Percentiles rank a stretch among this genome's conserved stretches.
phyloP scores from a whole-genome alignment of 2,329 filamentous ascomycete genomes.

The Metarhizium album region DNA sequence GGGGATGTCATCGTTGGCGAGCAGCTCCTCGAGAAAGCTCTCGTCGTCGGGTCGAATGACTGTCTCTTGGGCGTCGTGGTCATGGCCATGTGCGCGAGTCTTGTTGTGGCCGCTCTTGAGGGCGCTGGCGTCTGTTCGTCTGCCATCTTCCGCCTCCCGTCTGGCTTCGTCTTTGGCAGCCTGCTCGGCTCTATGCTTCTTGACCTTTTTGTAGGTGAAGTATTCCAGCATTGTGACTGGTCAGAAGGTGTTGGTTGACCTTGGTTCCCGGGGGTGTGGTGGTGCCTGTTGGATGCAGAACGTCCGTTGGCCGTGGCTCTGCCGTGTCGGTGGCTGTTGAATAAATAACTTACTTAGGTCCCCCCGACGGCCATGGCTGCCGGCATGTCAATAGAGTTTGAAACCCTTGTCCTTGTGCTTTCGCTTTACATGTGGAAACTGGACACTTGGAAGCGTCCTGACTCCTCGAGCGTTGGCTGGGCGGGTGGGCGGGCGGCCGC shows the following conservation, averaged over 20 bases:
- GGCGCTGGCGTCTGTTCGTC: slow-evolving; percentile 8
- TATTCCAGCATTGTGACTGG: slow-evolving; percentile 50
- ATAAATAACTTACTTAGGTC: too few species aligned
- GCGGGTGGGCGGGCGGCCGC: slow-evolving; percentile 3
- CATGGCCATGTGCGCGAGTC: slow-evolving; percentile 4
- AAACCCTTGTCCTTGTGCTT: too few species aligned
- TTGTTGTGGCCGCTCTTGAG: slow-evolving; percentile 3
- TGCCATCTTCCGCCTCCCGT: slow-evolving; percentile 7
- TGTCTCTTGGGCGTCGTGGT: slow-evolving; percentile 18
- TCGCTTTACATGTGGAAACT: too few species aligned
- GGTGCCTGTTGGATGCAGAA: too few species aligned
- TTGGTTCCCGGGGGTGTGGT: too few species aligned
- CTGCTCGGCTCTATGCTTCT: slow-evolving; percentile 46
- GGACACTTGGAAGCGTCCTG: background rate
- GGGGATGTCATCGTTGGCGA: slow-evolving; percentile 30
- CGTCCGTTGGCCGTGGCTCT: too few species aligned
- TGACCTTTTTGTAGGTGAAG: slow-evolving; percentile 50
- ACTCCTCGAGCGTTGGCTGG: background rate
- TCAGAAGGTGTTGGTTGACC: too few species aligned
- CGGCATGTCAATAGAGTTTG: too few species aligned
- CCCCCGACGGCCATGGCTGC: too few species aligned
- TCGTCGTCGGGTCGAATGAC: slow-evolving; percentile 48
- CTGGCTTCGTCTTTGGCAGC: slow-evolving; percentile 19
- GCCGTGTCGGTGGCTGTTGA: too few species aligned
- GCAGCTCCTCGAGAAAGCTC: slow-evolving; percentile 44